Percentiles rank a stretch among this genome's conserved stretches.
phyloP scores from a whole-genome alignment of 805 yeast species.

The Cyberlindnera euphorbiae region DNA sequence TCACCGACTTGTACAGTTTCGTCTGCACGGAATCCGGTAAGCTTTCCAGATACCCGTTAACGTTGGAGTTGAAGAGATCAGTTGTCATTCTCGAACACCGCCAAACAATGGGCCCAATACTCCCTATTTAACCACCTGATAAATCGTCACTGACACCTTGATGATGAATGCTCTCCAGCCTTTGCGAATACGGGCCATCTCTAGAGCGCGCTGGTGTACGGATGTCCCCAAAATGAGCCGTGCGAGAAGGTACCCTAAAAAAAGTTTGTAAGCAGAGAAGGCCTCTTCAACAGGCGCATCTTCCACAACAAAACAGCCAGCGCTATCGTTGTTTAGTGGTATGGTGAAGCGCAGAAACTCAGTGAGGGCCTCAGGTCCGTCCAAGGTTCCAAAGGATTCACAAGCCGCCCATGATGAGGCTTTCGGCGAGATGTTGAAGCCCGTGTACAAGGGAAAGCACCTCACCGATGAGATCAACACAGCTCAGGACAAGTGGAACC shows the following conservation, averaged over 20 bases:
- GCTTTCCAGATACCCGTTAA: constrained; percentile 84
- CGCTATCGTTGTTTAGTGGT: not conserved
- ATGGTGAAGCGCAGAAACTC: constrained; percentile 27
- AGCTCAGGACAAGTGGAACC: constrained; percentile 95
- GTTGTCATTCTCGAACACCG: constrained; percentile 18
- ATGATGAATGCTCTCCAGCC: too few relatives aligned
- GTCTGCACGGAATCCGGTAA: constrained; percentile 84
- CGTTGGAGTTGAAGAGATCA: constrained; percentile 56
- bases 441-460: constrained; percentile 79
- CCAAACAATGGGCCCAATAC: too few relatives aligned
- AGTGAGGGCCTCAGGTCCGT: constrained; percentile 4
- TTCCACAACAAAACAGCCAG: not conserved
- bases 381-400: constrained; percentile 15
- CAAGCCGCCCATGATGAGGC: constrained; percentile 45
- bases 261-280: constrained; percentile 12
- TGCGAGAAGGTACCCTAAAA: too few relatives aligned
- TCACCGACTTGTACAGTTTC: constrained; percentile 63
- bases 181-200: too few relatives aligned
- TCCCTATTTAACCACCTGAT: too few relatives aligned
- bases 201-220: too few relatives aligned
- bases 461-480: constrained; percentile 85
- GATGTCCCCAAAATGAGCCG: too few relatives aligned
- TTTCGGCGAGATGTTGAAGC: constrained; percentile 73
- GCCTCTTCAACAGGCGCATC: not conserved
- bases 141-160: too few relatives aligned